Conservation (phyloP, 2,329 filamentous ascomycete species). For the Penicillium sp. region DNA sequence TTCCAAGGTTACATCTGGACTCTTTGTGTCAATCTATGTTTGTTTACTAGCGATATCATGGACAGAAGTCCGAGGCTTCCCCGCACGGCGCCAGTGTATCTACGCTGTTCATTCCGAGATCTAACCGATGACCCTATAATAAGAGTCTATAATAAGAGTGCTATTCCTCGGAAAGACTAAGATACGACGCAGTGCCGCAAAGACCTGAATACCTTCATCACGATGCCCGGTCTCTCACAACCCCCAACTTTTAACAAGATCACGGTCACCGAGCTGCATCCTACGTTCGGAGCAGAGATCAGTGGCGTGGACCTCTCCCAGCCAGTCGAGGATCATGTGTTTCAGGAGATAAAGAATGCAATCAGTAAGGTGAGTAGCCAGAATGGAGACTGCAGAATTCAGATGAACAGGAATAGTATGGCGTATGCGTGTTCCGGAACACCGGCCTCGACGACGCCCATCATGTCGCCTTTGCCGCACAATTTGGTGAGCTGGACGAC, state of each 20-base stretch:
- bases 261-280: slow-evolving; percentile 31
- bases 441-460: slow-evolving; percentile 48
- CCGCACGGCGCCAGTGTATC: slow-evolving; percentile 6
- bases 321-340: slow-evolving; percentile 30
- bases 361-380: slow-evolving; percentile 31
- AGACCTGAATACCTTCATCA: neutral
- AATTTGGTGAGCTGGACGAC: slow-evolving; percentile 54
- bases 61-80: slow-evolving; percentile 13
- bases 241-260: slow-evolving; percentile 25
- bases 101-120: slow-evolving; percentile 11
- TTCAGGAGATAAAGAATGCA: slow-evolving; percentile 35
- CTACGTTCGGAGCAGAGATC: slow-evolving; percentile 39
- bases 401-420: slow-evolving; percentile 41
- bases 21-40: too few species aligned
- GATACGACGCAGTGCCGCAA: neutral
- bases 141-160: neutral
- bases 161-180: neutral
- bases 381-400: neutral
- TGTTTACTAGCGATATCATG: neutral
- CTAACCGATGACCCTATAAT: neutral
- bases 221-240: slow-evolving; percentile 39
- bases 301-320: slow-evolving; percentile 35
- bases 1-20: too few species aligned
- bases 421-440: slow-evolving; percentile 49
- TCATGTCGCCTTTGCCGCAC: slow-evolving; percentile 49